Base-by-base conservation (phyloP, 345 rosid species). In the Psidium friedrichsthalianum region DNA sequence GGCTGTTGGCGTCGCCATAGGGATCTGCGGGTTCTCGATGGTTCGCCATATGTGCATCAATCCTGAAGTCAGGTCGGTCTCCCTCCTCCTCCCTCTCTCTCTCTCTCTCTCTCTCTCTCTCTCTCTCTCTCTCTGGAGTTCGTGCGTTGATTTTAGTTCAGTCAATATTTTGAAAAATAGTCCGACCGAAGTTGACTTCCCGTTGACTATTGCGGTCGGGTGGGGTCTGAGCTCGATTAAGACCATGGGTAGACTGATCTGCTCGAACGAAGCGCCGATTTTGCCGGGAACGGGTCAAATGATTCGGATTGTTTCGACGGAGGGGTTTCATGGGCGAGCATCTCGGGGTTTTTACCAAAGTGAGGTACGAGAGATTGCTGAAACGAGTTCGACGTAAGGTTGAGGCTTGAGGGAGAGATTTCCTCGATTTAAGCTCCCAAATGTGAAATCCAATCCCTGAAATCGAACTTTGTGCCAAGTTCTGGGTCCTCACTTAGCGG, bases 1-100 rank as follows among this genome's bases (percentile, higher is more conserved):
- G 56, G 95, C 99, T 47, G 94, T 95, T 25, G 94, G 98, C 78
- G 93, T 90, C 44, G 99, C 99, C 27, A 91, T 97, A 0, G 99
- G 99, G 90, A 97, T 97, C 91, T 97, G 99, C 74, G 98, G 93
- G 15, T 86, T 93, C 51, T 92, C 91, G 88, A 88, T 97, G 91
- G 92, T 94, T 51, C 96, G 99, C 52, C 91, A 97, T 91, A 91
- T 97, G 92, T 90, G 94, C 93, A 92, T 91, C 90, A 96, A 97
- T 84, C 99, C 99, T 86, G 99, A 97, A 94, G 99, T 97, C 95
- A 97, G 99, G 99, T 96, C 22, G 84, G 69, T 85, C 54, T 84
- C 55, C 36, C 36, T 36, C 36, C 36, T 36, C n/a, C n/a, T n/a
- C n/a, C n/a, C n/a, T 85, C 80, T 5, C 42, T 40, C 42, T 40